These are phyloP conservation scores for Talaromyces sp. DNA, from an alignment of 2,329 filamentous ascomycete species.

Conservation along the genomic window DNA sequence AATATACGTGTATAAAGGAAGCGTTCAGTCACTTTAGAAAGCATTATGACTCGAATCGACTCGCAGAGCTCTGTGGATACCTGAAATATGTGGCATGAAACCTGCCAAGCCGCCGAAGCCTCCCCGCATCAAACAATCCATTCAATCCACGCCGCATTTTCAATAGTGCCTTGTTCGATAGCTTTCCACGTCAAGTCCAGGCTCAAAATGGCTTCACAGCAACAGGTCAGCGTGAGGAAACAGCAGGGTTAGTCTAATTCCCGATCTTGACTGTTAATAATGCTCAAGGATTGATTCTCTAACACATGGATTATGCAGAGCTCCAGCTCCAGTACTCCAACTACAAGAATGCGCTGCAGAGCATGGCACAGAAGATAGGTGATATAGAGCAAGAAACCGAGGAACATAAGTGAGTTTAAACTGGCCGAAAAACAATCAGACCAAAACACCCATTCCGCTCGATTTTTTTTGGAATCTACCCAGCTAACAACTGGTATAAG, in stretches of 20 bases:
- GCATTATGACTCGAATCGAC: not conserved
- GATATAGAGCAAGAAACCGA: slow-evolving; percentile 97
- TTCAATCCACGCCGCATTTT: slow-evolving; percentile 17
- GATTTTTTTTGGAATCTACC: not conserved
- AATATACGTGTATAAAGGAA: not conserved
- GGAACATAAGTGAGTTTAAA: slow-evolving; percentile 80
- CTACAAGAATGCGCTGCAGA: slow-evolving; percentile 72
- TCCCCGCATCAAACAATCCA: slow-evolving; percentile 6
- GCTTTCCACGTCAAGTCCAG: not conserved
- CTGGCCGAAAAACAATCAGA: not conserved
- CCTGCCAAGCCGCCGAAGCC: not conserved
- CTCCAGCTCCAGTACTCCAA: slow-evolving; percentile 50
- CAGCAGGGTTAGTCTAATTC: slow-evolving; percentile 43
- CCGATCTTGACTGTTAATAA: not conserved
- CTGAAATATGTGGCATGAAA: not conserved
- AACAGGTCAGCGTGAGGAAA: slow-evolving; percentile 41
- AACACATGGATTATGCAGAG: slow-evolving; percentile 32
- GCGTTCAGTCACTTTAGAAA: not conserved
- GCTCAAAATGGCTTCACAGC: slow-evolving; percentile 38
- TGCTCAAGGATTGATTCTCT: not conserved
- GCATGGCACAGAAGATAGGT: slow-evolving; percentile 92
- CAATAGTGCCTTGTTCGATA: not conserved
- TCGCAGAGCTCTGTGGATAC: not conserved
- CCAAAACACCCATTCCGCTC: not conserved
- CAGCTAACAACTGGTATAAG: slow-evolving; percentile 49